Conservation (phyloP, 2,329 filamentous ascomycete species). For the Ophiostoma ulmi region DNA sequence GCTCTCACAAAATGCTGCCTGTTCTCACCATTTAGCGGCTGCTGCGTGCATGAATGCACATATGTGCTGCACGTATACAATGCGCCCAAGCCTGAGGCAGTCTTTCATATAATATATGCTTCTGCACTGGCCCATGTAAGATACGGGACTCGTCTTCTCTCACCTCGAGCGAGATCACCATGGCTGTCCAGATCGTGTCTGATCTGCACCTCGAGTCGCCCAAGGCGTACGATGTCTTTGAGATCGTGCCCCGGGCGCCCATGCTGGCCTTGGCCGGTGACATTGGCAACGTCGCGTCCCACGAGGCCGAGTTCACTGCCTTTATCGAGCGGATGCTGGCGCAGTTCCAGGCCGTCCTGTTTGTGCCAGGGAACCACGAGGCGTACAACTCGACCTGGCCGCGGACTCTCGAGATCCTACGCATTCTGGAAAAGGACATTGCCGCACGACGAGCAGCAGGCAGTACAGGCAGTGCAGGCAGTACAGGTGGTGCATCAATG, state of each 20-base stretch:
- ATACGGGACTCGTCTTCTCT: too few relatives aligned
- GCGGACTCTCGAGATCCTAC: slow-evolving; percentile 31
- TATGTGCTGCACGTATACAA: too few relatives aligned
- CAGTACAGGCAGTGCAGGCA: too few relatives aligned
- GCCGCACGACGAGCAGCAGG: neutral
- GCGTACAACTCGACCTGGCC: slow-evolving; percentile 43
- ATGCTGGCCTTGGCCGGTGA: slow-evolving; percentile 54
- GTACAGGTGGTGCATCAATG: slow-evolving; percentile 20
- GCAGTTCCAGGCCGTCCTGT: slow-evolving; percentile 46
- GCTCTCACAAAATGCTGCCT: too few relatives aligned
- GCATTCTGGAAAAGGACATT: slow-evolving; percentile 34
- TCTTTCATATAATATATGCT: too few relatives aligned
- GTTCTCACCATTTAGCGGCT: too few relatives aligned
- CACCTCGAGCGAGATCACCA: slow-evolving; percentile 16
- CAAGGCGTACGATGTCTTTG: slow-evolving; percentile 47
- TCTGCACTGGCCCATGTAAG: too few relatives aligned
- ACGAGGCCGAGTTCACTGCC: slow-evolving; percentile 40
- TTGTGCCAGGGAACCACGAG: slow-evolving; percentile 55
- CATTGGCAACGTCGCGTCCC: slow-evolving; percentile 43
- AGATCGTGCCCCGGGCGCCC: slow-evolving; percentile 44
- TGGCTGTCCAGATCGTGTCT: slow-evolving; percentile 47
- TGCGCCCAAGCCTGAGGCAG: too few relatives aligned
- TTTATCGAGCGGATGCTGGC: slow-evolving; percentile 47
- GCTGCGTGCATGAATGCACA: too few relatives aligned
- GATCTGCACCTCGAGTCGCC: slow-evolving; percentile 53